phyloP scores from a whole-genome alignment of 2,329 filamentous ascomycete genomes.

The Orbilia oligospora region DNA sequence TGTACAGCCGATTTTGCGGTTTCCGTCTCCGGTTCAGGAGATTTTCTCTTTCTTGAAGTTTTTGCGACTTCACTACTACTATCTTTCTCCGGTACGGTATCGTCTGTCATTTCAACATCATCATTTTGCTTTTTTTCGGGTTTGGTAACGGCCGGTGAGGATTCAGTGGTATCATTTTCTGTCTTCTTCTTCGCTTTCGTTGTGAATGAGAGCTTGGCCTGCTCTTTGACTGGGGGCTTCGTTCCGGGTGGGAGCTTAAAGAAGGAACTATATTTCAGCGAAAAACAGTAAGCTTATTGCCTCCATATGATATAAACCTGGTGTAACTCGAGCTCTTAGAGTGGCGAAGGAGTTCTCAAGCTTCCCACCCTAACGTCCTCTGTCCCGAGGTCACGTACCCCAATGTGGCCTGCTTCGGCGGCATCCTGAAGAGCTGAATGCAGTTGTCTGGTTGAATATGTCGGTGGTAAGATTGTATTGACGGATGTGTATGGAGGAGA shows the following conservation, averaged over 20 bases:
- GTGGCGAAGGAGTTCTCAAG: slow-evolving; percentile 20
- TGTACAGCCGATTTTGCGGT: slow-evolving; percentile 22
- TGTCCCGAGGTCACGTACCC: slow-evolving; percentile 64
- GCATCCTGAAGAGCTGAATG: slow-evolving; percentile 46
- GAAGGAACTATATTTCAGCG: slow-evolving; percentile 44
- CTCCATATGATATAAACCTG: not conserved
- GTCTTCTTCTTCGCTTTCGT: slow-evolving; percentile 56
- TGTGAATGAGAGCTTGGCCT: slow-evolving; percentile 59
- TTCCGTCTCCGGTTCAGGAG: slow-evolving; percentile 40
- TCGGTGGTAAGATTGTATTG: slow-evolving; percentile 10
- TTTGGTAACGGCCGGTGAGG: not conserved
- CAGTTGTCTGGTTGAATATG: slow-evolving; percentile 14
- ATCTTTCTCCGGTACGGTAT: slow-evolving; percentile 31
- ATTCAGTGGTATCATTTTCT: slow-evolving; percentile 25
- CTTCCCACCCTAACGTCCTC: slow-evolving; percentile 61
- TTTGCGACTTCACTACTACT: slow-evolving; percentile 32
- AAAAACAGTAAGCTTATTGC: slow-evolving; percentile 4
- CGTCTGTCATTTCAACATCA: slow-evolving; percentile 60
- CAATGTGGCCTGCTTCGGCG: slow-evolving; percentile 64
- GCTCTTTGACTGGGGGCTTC: slow-evolving; percentile 62
- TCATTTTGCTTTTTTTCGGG: slow-evolving; percentile 39
- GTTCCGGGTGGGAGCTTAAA: slow-evolving; percentile 63
- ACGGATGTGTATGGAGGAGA: slow-evolving; percentile 25
- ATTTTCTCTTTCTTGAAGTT: slow-evolving; percentile 56
- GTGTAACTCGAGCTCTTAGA: slow-evolving; percentile 13